phyloP scores from a whole-genome alignment of 169 alveolate genomes.

The Eimeria maxima region DNA sequence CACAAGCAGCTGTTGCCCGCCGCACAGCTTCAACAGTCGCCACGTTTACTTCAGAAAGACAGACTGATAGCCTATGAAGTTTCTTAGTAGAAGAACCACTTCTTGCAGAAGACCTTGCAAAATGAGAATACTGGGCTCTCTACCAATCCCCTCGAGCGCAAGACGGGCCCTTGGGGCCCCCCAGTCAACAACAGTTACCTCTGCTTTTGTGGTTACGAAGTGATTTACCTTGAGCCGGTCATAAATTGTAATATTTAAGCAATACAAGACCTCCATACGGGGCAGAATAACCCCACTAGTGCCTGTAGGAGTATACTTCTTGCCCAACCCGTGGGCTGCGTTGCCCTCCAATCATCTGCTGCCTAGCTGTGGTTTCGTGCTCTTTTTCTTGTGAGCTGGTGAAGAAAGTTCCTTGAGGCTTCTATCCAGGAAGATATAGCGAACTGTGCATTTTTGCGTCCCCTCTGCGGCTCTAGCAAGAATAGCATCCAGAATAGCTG shows the following conservation, averaged over 20 bases:
- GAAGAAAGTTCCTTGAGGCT: not conserved
- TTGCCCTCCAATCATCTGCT: not conserved
- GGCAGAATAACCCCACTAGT: not conserved
- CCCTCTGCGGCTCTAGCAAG: not conserved
- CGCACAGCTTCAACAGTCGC: not conserved
- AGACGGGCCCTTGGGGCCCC: constrained; percentile 3
- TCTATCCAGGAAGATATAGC: not conserved
- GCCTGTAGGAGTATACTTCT: not conserved
- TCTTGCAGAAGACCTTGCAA: not conserved
- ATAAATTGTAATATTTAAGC: not conserved
- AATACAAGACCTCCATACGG: no score
- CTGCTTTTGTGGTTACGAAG: not conserved
- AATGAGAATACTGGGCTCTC: not conserved
- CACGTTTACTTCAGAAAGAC: not conserved
- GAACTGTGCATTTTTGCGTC: not conserved
- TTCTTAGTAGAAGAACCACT: not conserved
- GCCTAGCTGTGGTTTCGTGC: not conserved
- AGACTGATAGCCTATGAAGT: no score
- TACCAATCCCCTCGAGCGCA: not conserved
- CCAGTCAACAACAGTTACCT: not conserved
- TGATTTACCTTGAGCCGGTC: not conserved
- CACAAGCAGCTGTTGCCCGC: not conserved
- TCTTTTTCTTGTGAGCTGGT: not conserved
- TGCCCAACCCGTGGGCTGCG: not conserved
- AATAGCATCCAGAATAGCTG: not conserved